Percentiles rank a stretch among this genome's conserved stretches.
Evolutionary conservation across 345 rosid species (phyloP).

Genomic region (Aquilaria yunnanensis): DNA sequence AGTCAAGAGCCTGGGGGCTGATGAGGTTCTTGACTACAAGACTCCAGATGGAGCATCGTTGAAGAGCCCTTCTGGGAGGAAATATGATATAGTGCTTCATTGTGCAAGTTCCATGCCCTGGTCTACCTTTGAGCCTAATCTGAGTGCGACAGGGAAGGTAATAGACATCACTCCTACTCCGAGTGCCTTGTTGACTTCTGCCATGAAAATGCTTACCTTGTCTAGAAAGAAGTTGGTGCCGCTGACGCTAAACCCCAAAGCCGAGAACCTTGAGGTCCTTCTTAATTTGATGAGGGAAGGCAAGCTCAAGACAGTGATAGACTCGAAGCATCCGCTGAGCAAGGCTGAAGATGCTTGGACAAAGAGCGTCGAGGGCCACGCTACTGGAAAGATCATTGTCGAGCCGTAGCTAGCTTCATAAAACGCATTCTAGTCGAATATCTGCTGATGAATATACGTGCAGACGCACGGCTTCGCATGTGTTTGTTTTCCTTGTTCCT

Average conservation of each 20-base stretch:
- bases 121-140: slow-evolving; percentile 59
- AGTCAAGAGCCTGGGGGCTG: slow-evolving; percentile 69
- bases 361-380: slow-evolving; percentile 54
- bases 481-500: too few species aligned
- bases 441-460: too few species aligned
- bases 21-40: slow-evolving; percentile 77
- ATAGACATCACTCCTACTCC: slow-evolving; percentile 48
- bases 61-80: slow-evolving; percentile 62
- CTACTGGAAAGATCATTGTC: slow-evolving; percentile 74
- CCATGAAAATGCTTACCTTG: slow-evolving; percentile 43
- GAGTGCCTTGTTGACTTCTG: slow-evolving; percentile 37
- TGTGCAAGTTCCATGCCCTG: slow-evolving; percentile 58
- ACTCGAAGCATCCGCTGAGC: slow-evolving; percentile 47
- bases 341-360: slow-evolving; percentile 81
- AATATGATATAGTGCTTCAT: slow-evolving; percentile 68
- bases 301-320: slow-evolving; percentile 56
- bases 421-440: too few species aligned
- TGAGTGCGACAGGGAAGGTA: slow-evolving; percentile 55
- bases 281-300: slow-evolving; percentile 50
- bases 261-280: slow-evolving; percentile 44
- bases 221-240: slow-evolving; percentile 72
- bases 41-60: slow-evolving; percentile 73
- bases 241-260: slow-evolving; percentile 25
- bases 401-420: slow-evolving; percentile 34
- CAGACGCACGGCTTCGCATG: too few species aligned